Conservation (phyloP, 768 basidiomycete genomes). For the Mycena amicta region DNA sequence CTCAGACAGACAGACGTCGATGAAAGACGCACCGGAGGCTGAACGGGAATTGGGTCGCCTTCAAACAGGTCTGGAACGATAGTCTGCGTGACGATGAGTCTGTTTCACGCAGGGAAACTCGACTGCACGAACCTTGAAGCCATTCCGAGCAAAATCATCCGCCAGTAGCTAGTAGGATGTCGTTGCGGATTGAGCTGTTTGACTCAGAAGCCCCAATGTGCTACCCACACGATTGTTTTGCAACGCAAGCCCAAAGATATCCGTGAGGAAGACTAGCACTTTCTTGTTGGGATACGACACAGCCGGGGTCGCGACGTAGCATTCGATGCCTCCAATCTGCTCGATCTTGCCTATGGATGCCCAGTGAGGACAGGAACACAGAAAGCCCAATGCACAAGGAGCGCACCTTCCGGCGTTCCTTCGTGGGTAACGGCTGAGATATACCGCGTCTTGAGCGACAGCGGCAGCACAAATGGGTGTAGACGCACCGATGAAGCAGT, state of each 20-base stretch:
- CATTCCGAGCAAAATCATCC: slow-evolving; percentile 41
- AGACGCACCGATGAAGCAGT: slow-evolving; percentile 27
- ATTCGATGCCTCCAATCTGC: slow-evolving; percentile 39
- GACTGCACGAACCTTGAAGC: slow-evolving; percentile 31
- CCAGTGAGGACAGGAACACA: too few species aligned
- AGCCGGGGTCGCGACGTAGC: slow-evolving; percentile 44
- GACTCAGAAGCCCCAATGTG: background rate
- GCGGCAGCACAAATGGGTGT: background rate
- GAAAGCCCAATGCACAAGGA: too few species aligned
- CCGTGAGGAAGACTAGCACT: slow-evolving; percentile 41
- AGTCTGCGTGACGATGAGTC: slow-evolving; percentile 19
- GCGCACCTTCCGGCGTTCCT: slow-evolving; percentile 24
- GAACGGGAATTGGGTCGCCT: slow-evolving; percentile 14
- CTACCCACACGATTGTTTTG: slow-evolving; percentile 33
- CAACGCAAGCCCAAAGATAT: slow-evolving; percentile 40
- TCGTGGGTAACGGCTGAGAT: slow-evolving; percentile 28
- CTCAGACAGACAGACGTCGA: background rate
- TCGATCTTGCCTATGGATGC: slow-evolving; percentile 38
- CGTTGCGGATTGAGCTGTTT: too few species aligned
- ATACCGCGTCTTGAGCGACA: background rate
- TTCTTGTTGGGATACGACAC: slow-evolving; percentile 36
- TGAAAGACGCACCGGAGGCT: slow-evolving; percentile 3
- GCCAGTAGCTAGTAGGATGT: slow-evolving; percentile 33
- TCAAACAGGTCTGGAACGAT: slow-evolving; percentile 21
- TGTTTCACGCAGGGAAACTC: background rate